Conservation (phyloP, 805 yeast species). For the Saccharomycopsis fodiens region DNA sequence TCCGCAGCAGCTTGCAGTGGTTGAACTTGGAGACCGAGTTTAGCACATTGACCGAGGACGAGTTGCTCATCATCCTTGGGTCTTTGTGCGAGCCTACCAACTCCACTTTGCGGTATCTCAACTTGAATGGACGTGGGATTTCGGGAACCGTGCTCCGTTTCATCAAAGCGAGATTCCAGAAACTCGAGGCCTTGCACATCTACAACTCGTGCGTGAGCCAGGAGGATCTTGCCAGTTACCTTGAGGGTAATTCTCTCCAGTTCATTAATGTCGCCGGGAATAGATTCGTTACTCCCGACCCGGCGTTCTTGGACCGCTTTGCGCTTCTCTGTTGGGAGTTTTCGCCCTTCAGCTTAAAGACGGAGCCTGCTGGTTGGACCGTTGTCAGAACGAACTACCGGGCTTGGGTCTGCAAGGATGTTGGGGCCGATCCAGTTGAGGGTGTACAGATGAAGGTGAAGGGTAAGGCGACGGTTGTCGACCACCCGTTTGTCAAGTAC, state of each 20-base stretch:
- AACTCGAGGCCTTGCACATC: slow-evolving; percentile 13
- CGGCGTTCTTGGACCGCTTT: background rate
- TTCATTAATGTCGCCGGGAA: slow-evolving; percentile 8
- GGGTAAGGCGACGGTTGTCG: slow-evolving; percentile 1
- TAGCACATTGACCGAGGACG: slow-evolving; percentile 7
- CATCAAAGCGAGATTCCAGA: slow-evolving; percentile 7
- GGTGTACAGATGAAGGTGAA: slow-evolving; percentile 7
- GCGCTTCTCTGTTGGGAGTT: background rate
- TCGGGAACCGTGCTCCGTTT: slow-evolving; percentile 4
- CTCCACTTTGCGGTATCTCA: slow-evolving; percentile 9
- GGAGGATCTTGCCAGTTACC: slow-evolving; percentile 1
- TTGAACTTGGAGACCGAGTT: slow-evolving; percentile 11
- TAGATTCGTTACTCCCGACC: background rate
- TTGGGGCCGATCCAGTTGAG: background rate
- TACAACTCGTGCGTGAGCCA: background rate
- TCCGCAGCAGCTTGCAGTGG: slow-evolving; percentile 11
- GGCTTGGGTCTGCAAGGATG: slow-evolving; percentile 9
- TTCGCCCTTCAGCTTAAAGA: background rate
- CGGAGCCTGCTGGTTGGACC: background rate
- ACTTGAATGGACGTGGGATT: slow-evolving; percentile 12
- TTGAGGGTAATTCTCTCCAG: background rate
- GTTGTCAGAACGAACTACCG: slow-evolving; percentile 11
- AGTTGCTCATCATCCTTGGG: slow-evolving; percentile 7
- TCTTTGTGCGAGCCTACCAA: slow-evolving; percentile 3
- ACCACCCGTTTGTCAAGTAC: slow-evolving; percentile 12